Evolutionary conservation across 176 grass and related monocot genomes (phyloP).

Genomic region (Echinochloa phyllopogon): DNA sequence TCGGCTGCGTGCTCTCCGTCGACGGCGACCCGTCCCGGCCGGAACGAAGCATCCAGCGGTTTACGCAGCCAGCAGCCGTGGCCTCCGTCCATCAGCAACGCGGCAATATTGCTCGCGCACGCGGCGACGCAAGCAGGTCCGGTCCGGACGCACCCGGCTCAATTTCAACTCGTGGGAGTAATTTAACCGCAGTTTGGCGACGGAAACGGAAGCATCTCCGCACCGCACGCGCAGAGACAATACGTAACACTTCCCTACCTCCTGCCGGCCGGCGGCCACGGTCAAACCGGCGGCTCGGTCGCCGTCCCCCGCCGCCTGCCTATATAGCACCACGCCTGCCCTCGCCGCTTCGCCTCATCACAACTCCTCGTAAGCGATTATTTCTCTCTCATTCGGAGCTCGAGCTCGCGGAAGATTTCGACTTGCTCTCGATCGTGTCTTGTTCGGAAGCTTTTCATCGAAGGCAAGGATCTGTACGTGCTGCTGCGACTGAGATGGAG

Average conservation of each 20-base stretch:
- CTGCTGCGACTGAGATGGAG: conserved; percentile 15
- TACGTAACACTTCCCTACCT: background rate
- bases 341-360: background rate
- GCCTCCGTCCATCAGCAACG: background rate
- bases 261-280: background rate
- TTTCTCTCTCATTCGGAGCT: background rate
- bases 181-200: background rate
- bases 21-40: background rate
- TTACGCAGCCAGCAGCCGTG: background rate
- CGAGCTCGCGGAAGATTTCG: background rate
- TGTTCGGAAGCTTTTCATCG: background rate
- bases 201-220: conserved; percentile 20
- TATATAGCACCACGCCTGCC: conserved; percentile 24
- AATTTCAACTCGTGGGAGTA: background rate
- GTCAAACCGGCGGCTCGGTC: conserved; percentile 36
- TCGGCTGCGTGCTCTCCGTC: background rate
- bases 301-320: background rate
- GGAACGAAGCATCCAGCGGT: conserved; percentile 16
- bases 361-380: background rate
- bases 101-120: background rate
- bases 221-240: background rate
- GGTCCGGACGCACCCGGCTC: background rate
- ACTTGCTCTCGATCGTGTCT: background rate
- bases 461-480: background rate
- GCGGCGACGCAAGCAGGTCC: conserved; percentile 29